Evolutionary conservation across 164 flowering plant genomes (phyloP), one percentile per base, ranked within the genome.

Genomic region (Platanus orientalis): DNA sequence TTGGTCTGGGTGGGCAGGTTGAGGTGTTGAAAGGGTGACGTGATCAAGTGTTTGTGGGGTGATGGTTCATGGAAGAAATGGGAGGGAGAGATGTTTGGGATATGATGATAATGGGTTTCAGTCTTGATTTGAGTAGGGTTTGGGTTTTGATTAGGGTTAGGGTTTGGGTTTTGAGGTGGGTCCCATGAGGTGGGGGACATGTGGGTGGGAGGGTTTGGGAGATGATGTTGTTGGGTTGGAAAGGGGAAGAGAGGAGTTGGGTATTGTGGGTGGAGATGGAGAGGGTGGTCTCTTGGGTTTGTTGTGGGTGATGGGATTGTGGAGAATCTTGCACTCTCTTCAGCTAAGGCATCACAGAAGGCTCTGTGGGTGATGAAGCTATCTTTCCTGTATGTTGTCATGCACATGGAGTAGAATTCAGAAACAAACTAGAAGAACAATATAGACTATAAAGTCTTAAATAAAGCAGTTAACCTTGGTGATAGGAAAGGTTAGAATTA

Each of bases 341-440:
- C 85, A 44, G 95, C 95, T 49, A 88, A 71, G 19, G 95, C 95
- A 64, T 88, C 91, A 60, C 95, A 88, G 61, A 88, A 88, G 48
- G 91, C 91, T 72, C 95, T 84, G 75, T 88, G 95, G 28, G 95
- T 84, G 29, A 84, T 66, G 74, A 86, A 88, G 79, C 89, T 88
- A 61, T 86, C 91, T 71, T 84, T 88, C 88, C 95, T 88, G 80
- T 44, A 65, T 49, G 58, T 36, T 36, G 42, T 7, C 42, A 19
- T 24, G 20, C 14, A 27, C 45, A 54, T 44, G 47, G 0, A 52
- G 42, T 54, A 21, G 30, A 17, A 2, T 47, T 60, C 44, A 60
- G n/a, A 27, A 47, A 47, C 36, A 51, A 45, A 60, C 13, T 59
- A 45, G 20, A 17, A 19, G 49, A 36, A 36, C 12, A 36, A 36